Percentiles rank a stretch among this genome's conserved stretches.
phyloP scores from a whole-genome alignment of 768 basidiomycete species.

The Gloeopeniophorella convolvens region DNA sequence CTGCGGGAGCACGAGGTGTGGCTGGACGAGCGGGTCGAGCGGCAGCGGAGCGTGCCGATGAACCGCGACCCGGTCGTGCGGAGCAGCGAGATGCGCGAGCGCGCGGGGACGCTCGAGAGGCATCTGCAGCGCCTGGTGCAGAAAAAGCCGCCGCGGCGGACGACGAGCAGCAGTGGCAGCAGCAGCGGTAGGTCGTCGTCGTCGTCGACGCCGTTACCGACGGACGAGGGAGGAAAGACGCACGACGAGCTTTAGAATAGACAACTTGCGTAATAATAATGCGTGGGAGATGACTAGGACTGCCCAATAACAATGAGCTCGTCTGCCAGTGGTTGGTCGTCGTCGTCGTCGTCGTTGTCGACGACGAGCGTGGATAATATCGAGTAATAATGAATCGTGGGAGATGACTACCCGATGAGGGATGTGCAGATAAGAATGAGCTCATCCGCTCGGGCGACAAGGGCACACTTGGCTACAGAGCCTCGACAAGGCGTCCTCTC shows the following conservation, averaged over 20 bases:
- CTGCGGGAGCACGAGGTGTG: constrained; percentile 78
- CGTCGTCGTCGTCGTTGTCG: too few species aligned
- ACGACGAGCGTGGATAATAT: too few species aligned
- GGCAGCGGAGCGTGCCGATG: constrained; percentile 66
- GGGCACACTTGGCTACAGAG: too few species aligned
- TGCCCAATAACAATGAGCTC: too few species aligned
- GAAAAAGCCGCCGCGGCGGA: constrained; percentile 65
- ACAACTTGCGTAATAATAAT: not conserved
- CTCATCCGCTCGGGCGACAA: too few species aligned
- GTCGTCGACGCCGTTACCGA: constrained; percentile 21
- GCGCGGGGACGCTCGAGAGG: constrained; percentile 73
- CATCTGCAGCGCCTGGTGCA: constrained; percentile 62
- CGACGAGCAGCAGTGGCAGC: constrained; percentile 29
- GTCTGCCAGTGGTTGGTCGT: too few species aligned
- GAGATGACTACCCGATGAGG: too few species aligned
- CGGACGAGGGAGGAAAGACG: constrained; percentile 1
- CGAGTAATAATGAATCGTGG: too few species aligned
- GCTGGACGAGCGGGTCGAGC: constrained; percentile 76
- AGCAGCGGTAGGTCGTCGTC: constrained; percentile 28
- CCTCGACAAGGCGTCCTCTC: too few species aligned
- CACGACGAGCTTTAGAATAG: constrained; percentile 12
- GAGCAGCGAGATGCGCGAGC: constrained; percentile 78
- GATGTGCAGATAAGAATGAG: too few species aligned
- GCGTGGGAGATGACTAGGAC: not conserved
- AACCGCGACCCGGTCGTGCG: constrained; percentile 84